phyloP scores from a whole-genome alignment of 2,329 filamentous ascomycete genomes.

The Trichoderma sp. region DNA sequence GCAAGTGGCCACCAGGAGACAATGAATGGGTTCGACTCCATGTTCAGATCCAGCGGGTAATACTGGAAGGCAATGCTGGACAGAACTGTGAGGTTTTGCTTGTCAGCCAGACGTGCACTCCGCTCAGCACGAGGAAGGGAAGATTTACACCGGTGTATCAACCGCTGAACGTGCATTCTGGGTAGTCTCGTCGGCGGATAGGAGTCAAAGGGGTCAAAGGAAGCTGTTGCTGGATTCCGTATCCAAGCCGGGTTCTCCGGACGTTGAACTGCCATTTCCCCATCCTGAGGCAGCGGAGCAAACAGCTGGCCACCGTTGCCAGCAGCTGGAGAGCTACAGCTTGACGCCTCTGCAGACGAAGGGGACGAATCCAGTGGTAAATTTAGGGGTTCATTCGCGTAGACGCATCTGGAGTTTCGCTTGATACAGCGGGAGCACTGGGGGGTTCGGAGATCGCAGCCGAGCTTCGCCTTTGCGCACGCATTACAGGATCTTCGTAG shows the following conservation, averaged over 20 bases:
- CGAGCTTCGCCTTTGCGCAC: slow-evolving; percentile 23
- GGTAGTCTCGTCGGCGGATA: slow-evolving; percentile 20
- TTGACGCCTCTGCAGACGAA: not conserved
- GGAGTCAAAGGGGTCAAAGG: slow-evolving; percentile 22
- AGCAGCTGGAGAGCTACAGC: not conserved
- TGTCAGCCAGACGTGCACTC: not conserved
- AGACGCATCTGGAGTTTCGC: slow-evolving; percentile 17
- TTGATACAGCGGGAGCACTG: slow-evolving; percentile 22
- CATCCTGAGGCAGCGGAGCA: slow-evolving; percentile 8
- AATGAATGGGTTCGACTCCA: slow-evolving; percentile 20
- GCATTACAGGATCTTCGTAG: slow-evolving; percentile 23
- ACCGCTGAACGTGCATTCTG: slow-evolving; percentile 11
- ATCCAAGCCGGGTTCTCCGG: slow-evolving; percentile 22
- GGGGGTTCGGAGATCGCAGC: slow-evolving; percentile 21
- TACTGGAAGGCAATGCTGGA: slow-evolving; percentile 20
- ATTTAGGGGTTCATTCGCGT: slow-evolving; percentile 13
- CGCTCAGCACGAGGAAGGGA: too few relatives aligned
- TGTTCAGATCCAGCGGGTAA: slow-evolving; percentile 16
- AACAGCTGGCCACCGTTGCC: not conserved
- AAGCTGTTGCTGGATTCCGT: slow-evolving; percentile 15
- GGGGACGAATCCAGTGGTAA: not conserved
- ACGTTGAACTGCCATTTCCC: not conserved
- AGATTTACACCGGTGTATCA: slow-evolving; percentile 16
- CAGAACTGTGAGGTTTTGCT: not conserved
- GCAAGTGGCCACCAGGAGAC: slow-evolving; percentile 25